Evolutionary conservation across 257 asterid genomes (phyloP).

Genomic region (Nicotiana attenuata): DNA sequence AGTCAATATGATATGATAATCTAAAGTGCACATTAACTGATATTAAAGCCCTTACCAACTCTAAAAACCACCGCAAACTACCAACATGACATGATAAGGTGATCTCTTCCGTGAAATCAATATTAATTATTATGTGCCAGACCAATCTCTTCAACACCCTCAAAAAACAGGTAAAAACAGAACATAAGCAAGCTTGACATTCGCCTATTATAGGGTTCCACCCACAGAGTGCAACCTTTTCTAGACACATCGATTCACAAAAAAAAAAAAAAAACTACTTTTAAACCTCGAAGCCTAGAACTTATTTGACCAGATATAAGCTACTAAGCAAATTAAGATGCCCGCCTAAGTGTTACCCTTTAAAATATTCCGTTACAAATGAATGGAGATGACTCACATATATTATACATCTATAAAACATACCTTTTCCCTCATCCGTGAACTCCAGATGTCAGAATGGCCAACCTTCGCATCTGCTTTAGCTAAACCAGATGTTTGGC

Average conservation of each 20-base stretch:
- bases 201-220: not conserved
- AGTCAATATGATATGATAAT: not conserved
- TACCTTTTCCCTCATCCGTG: slow-evolving; percentile 83
- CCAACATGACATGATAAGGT: not conserved
- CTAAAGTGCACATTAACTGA: not conserved
- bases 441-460: slow-evolving; percentile 67
- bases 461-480: slow-evolving; percentile 40
- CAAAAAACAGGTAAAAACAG: not conserved
- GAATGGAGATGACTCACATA: not conserved
- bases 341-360: not conserved
- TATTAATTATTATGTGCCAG: not conserved
- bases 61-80: not conserved
- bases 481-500: slow-evolving; percentile 40
- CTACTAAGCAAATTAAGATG: not conserved
- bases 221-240: not conserved
- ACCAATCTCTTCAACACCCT: not conserved
- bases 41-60: not conserved
- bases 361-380: not conserved
- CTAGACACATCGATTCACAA: not conserved
- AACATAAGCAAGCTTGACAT: not conserved
- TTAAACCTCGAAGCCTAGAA: not conserved
- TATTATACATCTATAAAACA: not conserved
- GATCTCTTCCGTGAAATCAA: not conserved
- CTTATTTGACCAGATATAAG: not conserved
- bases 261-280: not conserved